phyloP scores from a whole-genome alignment of 108 stramenopile species.

The Parmales sp. region DNA sequence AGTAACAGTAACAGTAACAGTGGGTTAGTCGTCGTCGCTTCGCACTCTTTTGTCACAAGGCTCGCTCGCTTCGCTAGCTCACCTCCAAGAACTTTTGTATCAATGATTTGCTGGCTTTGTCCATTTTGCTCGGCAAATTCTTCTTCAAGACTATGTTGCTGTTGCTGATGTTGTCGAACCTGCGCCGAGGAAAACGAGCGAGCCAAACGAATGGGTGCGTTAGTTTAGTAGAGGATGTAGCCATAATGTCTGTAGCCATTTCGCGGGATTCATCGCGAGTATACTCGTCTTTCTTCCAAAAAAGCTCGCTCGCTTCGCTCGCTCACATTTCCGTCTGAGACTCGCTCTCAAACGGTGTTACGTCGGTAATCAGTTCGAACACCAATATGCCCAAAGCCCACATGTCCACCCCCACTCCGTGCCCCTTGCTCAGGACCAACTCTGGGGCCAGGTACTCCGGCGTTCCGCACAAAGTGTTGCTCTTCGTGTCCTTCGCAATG shows the following conservation, averaged over 20 bases:
- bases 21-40: no score
- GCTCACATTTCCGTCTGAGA: constrained; percentile 18
- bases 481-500: constrained; percentile 27
- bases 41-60: no score
- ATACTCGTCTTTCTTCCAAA: constrained; percentile 33
- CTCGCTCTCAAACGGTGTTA: constrained; percentile 36
- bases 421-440: constrained; percentile 52
- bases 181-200: no score
- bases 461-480: constrained; percentile 48
- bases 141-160: not conserved
- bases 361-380: constrained; percentile 48
- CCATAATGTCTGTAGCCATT: no score
- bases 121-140: not conserved
- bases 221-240: no score
- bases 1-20: no score
- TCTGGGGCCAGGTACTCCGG: constrained; percentile 66
- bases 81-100: constrained; percentile 26
- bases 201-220: constrained; percentile 12
- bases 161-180: not conserved
- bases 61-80: no score
- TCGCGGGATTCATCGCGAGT: no score
- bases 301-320: no score
- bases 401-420: constrained; percentile 36
- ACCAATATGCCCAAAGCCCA: constrained; percentile 62
- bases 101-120: constrained; percentile 21